Percentiles rank a stretch among this genome's conserved stretches.
These are phyloP conservation scores for Sporothrix pallida DNA, from an alignment of 2,329 filamentous ascomycete genomes.

Conservation along the genomic window DNA sequence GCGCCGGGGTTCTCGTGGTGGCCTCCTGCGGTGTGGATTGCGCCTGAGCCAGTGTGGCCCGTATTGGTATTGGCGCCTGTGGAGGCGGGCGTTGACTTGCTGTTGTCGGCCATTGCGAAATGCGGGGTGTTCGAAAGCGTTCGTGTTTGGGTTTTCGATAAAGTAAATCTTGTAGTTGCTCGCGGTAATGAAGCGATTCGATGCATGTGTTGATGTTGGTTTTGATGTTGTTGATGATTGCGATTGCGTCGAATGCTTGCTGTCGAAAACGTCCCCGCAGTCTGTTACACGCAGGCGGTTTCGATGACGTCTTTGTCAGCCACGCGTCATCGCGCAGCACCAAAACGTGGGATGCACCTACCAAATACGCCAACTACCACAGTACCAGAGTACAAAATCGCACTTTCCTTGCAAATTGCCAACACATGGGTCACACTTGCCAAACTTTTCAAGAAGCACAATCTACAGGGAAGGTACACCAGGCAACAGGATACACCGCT, in stretches of 20 bases:
- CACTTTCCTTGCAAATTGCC: background rate
- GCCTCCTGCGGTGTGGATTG: no score
- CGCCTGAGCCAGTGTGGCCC: background rate
- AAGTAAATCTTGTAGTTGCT: background rate
- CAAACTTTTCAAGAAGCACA: no score
- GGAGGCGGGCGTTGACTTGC: background rate
- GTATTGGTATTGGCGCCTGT: background rate
- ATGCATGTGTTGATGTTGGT: background rate
- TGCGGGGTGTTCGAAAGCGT: background rate
- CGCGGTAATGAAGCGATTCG: background rate
- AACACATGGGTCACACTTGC: background rate
- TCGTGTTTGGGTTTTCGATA: no score
- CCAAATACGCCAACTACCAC: no score
- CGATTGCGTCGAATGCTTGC: background rate
- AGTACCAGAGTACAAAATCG: no score
- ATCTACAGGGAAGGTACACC: no score
- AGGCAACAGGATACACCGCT: background rate
- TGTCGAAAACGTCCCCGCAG: background rate
- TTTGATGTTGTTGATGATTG: background rate
- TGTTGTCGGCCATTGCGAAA: background rate
- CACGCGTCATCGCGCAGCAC: conserved; percentile 1
- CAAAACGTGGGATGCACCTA: no score
- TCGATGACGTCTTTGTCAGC: conserved; percentile 24
- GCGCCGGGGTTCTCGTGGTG: conserved; percentile 16
- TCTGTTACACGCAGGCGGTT: background rate